phyloP scores from a whole-genome alignment of 371 early-diverging fungal species.

The Lichtheimia hyalospora region DNA sequence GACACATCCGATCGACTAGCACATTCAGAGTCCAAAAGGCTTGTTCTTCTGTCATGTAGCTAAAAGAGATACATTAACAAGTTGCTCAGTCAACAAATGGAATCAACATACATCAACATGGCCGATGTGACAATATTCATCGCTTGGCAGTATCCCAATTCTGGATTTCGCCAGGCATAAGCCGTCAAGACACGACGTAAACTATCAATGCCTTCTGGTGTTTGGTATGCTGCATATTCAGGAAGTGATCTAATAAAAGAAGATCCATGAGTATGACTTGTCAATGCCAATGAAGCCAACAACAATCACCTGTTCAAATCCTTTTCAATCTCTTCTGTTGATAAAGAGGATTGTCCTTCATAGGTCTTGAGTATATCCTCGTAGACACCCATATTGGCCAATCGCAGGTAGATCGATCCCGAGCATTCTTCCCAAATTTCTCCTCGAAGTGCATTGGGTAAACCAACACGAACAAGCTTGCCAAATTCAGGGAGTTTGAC shows the following conservation, averaged over 20 bases:
- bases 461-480: slow-evolving; percentile 90
- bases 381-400: slow-evolving; percentile 83
- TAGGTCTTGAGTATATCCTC: slow-evolving; percentile 71
- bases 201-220: slow-evolving; percentile 85
- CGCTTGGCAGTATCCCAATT: slow-evolving; percentile 98
- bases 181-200: slow-evolving; percentile 88
- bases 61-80: slow-evolving; percentile 16
- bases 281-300: background rate
- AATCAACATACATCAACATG: slow-evolving; percentile 65
- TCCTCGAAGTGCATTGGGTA: slow-evolving; percentile 89
- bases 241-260: slow-evolving; percentile 70
- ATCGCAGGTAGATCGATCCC: slow-evolving; percentile 89
- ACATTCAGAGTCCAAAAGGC: slow-evolving; percentile 93
- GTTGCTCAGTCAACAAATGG: background rate
- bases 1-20: slow-evolving; percentile 86
- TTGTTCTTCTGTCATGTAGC: slow-evolving; percentile 93
- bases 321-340: slow-evolving; percentile 96
- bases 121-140: slow-evolving; percentile 98
- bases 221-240: slow-evolving; percentile 93
- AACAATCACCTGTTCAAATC: slow-evolving; percentile 78
- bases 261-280: background rate
- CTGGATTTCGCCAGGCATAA: slow-evolving; percentile 83
- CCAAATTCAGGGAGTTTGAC: slow-evolving; percentile 80
- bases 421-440: slow-evolving; percentile 96
- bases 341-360: slow-evolving; percentile 63